Conservation (phyloP, 306 rosid species). For the Medicago truncatula region MtrunA17r5.0-ANR NC_053045.1:51483501-51484000, state of each 20-base stretch:
- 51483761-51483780: constrained; percentile 61
- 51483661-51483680: constrained; percentile 62
- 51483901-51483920: too few species aligned
- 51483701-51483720: constrained; percentile 77
- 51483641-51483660: constrained; percentile 57
- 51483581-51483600: constrained; percentile 66
- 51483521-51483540: constrained; percentile 35
- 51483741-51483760: constrained; percentile 83
- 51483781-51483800: constrained; percentile 74
- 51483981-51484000: too few species aligned
- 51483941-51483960: too few species aligned
- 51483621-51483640: constrained; percentile 69
- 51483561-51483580: constrained; percentile 46
- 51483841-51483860: not conserved
- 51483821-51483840: not conserved
- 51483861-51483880: too few species aligned
- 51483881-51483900: not conserved
- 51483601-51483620: constrained; percentile 50
- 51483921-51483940: too few species aligned
- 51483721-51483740: constrained; percentile 80
- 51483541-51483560: constrained; percentile 51
- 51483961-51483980: too few species aligned
- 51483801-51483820: constrained; percentile 63
- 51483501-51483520: constrained; percentile 36
- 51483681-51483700: constrained; percentile 66